These are phyloP conservation scores for Pythium coloratum DNA, from an alignment of 352 stramenopile species.

Conservation along the genomic window DNA sequence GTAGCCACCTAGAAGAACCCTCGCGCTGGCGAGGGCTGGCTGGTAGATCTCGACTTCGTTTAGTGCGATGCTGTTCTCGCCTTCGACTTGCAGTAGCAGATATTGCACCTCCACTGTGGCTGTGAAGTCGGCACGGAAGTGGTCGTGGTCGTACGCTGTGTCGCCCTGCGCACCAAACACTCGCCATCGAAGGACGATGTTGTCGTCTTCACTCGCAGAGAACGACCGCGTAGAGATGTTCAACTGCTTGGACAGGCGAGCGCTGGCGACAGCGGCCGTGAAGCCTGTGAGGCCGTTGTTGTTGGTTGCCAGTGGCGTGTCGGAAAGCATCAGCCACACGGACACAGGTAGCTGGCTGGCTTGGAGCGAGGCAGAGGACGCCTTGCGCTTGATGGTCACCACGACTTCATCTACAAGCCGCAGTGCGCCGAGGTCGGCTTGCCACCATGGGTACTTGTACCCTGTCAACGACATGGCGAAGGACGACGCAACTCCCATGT, in stretches of 20 bases:
- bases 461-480: constrained; percentile 51
- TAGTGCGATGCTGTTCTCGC: constrained; percentile 54
- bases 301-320: constrained; percentile 29
- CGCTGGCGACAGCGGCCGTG: constrained; percentile 22
- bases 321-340: constrained; percentile 57
- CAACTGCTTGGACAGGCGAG: constrained; percentile 40
- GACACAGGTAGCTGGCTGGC: constrained; percentile 31
- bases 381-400: constrained; percentile 48
- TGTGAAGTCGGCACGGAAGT: constrained; percentile 38
- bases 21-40: constrained; percentile 49
- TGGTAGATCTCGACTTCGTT: constrained; percentile 74
- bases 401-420: constrained; percentile 53
- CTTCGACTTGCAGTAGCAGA: constrained; percentile 52
- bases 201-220: constrained; percentile 38
- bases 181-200: constrained; percentile 51
- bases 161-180: constrained; percentile 44
- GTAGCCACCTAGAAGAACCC: constrained; percentile 49
- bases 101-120: constrained; percentile 42
- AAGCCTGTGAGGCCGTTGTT: constrained; percentile 44
- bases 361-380: constrained; percentile 31
- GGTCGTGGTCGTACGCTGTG: constrained; percentile 37
- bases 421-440: constrained; percentile 37
- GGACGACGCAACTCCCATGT: constrained; percentile 40
- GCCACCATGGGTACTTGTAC: constrained; percentile 65
- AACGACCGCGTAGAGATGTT: constrained; percentile 44